Percentiles rank a stretch among this genome's conserved stretches.
phyloP scores from a whole-genome alignment of 2,329 filamentous ascomycete species.

The Xylariaceae sp. region DNA sequence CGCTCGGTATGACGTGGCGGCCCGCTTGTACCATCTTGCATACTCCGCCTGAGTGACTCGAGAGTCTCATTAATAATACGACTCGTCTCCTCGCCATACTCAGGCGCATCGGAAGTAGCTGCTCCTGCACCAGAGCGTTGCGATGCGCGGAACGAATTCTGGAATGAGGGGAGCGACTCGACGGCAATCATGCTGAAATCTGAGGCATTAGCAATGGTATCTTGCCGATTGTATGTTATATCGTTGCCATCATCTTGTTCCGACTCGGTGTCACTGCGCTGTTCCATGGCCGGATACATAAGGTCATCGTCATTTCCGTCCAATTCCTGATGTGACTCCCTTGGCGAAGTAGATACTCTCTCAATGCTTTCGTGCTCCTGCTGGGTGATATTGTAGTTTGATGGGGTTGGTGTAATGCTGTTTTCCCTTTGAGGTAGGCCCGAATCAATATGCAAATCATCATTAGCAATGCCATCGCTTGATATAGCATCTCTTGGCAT shows the following conservation, averaged over 20 bases:
- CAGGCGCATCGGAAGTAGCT: conserved; percentile 36
- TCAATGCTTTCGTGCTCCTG: conserved; percentile 3
- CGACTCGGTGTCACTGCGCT: conserved; percentile 30
- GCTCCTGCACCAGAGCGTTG: conserved; percentile 42
- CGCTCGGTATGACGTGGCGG: conserved; percentile 9
- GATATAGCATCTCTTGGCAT: conserved; percentile 3
- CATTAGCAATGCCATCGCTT: conserved; percentile 3
- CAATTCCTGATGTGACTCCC: conserved; percentile 16
- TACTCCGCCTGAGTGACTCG: conserved; percentile 45
- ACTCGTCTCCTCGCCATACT: conserved; percentile 56
- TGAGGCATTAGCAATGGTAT: conserved; percentile 44
- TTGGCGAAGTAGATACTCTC: conserved; percentile 12
- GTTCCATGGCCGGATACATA: conserved; percentile 22
- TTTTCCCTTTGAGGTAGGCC: conserved; percentile 10
- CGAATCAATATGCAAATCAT: conserved; percentile 1
- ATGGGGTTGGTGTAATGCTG: conserved; percentile 14
- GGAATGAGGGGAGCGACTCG: conserved; percentile 49
- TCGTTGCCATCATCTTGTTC: conserved; percentile 17
- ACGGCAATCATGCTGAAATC: conserved; percentile 62
- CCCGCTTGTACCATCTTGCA: conserved; percentile 22
- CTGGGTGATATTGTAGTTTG: not conserved
- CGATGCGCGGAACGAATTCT: conserved; percentile 35
- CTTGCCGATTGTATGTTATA: conserved; percentile 23
- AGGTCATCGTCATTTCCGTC: conserved; percentile 16
- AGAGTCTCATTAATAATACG: conserved; percentile 56